Evolutionary conservation across 2,329 filamentous ascomycete species (phyloP), one percentile per base, ranked within the genome.

Genomic region (Botryosphaeria dothidea): DNA sequence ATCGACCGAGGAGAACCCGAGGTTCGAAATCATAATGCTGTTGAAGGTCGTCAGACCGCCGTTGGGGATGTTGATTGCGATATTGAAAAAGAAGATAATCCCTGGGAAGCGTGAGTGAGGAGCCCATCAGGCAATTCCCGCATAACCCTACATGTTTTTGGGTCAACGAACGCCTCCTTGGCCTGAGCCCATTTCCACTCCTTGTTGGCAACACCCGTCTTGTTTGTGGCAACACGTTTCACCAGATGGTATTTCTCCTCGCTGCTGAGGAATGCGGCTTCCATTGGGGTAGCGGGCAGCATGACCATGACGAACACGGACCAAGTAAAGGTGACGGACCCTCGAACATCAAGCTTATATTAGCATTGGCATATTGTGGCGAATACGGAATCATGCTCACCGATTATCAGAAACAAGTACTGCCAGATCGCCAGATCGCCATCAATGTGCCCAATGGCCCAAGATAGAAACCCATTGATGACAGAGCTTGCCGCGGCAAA

Each of bases 21-120:
- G 74, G 11, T 75, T 74, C 21, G 71, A 69, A 65, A 80, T 78
- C 54, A 80, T 75, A 41, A 79, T 75, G 9, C 74, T 73, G 21
- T 74, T 75, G 67, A 78, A 80, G 0, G 74, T 76, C 4, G 73
- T 75, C 8, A 78, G 67, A 11, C 74, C 77, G 46, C 77, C 78
- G 51, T 76, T 78, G 4, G 78, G 76, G 41, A 79, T 72, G 36
- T 77, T 73, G 51, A 74, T 71, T 52, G 74, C 68, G 51, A 78
- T 71, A 51, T 73, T 74, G 60, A 75, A 74, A 15, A 51, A 49
- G 58, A 62, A 62, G 21, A 62, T 62, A 9, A 41, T 19, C 58
- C 58, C 58, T 62, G 15, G 1, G 9, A 7, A 15, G 7, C 1
- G 13, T 62, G 15, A 62, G 45, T 17, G 4, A n/a, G 6, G 9